phyloP scores from a whole-genome alignment of 208 protist species.

The Giardia muris region DNA sequence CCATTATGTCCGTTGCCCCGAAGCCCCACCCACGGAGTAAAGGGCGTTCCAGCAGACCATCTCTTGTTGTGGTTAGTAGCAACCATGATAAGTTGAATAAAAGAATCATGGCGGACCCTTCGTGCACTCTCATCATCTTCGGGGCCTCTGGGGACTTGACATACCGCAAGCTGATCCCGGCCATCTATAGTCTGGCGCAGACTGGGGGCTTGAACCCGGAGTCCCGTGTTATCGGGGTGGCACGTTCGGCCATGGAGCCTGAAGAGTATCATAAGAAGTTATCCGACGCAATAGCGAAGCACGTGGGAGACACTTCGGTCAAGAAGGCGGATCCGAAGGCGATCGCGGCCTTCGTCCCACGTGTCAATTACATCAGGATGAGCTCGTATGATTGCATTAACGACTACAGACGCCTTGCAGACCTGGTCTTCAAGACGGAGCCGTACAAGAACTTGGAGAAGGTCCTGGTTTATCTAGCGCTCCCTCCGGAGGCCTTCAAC shows the following conservation, averaged over 20 bases:
- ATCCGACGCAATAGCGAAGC: neutral
- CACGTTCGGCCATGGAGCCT: neutral
- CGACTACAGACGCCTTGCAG: neutral
- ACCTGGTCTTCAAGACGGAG: neutral
- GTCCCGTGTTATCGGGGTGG: neutral
- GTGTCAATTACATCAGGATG: neutral
- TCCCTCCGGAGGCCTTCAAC: neutral
- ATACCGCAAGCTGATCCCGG: constrained; percentile 17
- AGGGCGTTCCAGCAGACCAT: too few relatives aligned
- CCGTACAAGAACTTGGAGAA: neutral
- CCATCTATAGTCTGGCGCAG: constrained; percentile 1
- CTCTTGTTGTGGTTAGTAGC: too few relatives aligned
- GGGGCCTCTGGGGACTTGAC: constrained; percentile 21
- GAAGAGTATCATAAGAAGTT: neutral
- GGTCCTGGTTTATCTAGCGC: neutral
- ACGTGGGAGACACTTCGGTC: neutral
- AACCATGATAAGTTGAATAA: too few relatives aligned
- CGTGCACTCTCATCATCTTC: constrained; percentile 12
- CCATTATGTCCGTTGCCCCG: too few relatives aligned
- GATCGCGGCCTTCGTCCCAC: neutral
- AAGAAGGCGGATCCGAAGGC: neutral
- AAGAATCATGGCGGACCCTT: constrained; percentile 3
- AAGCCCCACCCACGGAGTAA: too few relatives aligned
- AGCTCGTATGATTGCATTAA: neutral
- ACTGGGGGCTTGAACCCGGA: neutral